Evolutionary conservation across 1,139 yeast species (phyloP).

Genomic region (Hansenula sp.): DNA sequence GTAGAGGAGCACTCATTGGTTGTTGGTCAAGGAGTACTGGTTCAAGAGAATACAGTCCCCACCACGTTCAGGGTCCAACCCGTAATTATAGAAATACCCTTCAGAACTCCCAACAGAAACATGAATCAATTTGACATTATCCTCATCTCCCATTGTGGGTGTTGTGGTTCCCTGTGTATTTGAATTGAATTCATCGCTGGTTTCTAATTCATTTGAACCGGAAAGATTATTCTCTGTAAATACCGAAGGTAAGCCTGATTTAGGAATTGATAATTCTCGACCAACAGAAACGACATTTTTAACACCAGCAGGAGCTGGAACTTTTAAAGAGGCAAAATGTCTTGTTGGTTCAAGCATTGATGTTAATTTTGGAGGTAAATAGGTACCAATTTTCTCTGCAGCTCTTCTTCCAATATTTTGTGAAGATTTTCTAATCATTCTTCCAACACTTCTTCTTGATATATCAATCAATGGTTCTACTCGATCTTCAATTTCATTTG

Average conservation of each 20-base stretch:
- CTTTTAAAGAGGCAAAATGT: conserved; percentile 88
- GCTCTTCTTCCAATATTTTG: conserved; percentile 61
- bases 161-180: conserved; percentile 20
- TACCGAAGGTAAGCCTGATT: conserved; percentile 21
- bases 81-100: conserved; percentile 82
- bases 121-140: conserved; percentile 47
- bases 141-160: conserved; percentile 33
- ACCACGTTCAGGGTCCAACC: conserved; percentile 83
- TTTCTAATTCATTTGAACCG: conserved; percentile 5
- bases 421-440: conserved; percentile 56
- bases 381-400: conserved; percentile 86
- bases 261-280: conserved; percentile 30
- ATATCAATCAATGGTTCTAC: conserved; percentile 63
- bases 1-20: conserved; percentile 4
- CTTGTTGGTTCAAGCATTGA: conserved; percentile 89
- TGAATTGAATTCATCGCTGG: neutral
- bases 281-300: conserved; percentile 59
- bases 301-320: conserved; percentile 63
- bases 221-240: conserved; percentile 6
- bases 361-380: conserved; percentile 76
- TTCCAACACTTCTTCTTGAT: conserved; percentile 64
- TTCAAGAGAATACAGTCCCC: conserved; percentile 85
- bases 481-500: conserved; percentile 35
- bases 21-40: conserved; percentile 47
- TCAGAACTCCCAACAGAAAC: conserved; percentile 83